A percentile compares a stretch with the other conserved stretches of the same genome.
Evolutionary conservation across 495 filamentous ascomycete genomes (phyloP).

Genomic region (Tetracladium marchalianum): DNA sequence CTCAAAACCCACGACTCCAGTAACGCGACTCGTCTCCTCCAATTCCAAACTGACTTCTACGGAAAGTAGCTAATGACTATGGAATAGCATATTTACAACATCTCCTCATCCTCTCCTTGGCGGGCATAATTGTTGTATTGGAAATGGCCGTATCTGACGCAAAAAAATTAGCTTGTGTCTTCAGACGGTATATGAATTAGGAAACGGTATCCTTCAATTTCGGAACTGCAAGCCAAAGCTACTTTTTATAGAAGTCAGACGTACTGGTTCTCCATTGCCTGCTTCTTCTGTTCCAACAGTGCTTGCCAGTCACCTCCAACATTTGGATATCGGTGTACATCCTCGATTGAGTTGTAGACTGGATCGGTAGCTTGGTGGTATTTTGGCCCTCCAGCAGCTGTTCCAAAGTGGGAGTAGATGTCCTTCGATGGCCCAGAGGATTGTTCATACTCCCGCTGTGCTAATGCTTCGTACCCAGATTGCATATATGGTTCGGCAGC

Average conservation of each 20-base stretch:
- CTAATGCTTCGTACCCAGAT: slow-evolving; percentile 51
- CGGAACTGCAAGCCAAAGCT: neutral
- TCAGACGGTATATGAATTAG: neutral
- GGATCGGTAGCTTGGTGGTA: slow-evolving; percentile 53
- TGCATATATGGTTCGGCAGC: slow-evolving; percentile 60
- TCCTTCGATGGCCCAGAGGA: slow-evolving; percentile 28
- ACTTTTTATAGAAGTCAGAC: slow-evolving; percentile 35
- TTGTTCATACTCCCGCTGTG: slow-evolving; percentile 38
- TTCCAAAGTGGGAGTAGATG: slow-evolving; percentile 26
- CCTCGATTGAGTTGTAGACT: slow-evolving; percentile 38
- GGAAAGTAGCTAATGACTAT: neutral
- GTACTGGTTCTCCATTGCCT: slow-evolving; percentile 51
- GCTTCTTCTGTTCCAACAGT: slow-evolving; percentile 31
- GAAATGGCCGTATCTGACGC: slow-evolving; percentile 2
- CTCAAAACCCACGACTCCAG: neutral
- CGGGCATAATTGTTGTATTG: neutral
- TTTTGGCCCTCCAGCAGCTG: slow-evolving; percentile 27
- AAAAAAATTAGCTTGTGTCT: slow-evolving; percentile 10
- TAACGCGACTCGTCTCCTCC: slow-evolving; percentile 4
- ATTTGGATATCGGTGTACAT: slow-evolving; percentile 19
- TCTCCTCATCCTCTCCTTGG: slow-evolving; percentile 18
- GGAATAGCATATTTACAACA: slow-evolving; percentile 19
- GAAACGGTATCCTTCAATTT: neutral
- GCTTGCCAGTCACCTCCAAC: slow-evolving; percentile 23
- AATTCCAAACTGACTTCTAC: slow-evolving; percentile 13